These are phyloP conservation scores for Funneliformis mosseae DNA, from an alignment of 192 early-diverging fungal genomes.

Conservation along the genomic window DNA sequence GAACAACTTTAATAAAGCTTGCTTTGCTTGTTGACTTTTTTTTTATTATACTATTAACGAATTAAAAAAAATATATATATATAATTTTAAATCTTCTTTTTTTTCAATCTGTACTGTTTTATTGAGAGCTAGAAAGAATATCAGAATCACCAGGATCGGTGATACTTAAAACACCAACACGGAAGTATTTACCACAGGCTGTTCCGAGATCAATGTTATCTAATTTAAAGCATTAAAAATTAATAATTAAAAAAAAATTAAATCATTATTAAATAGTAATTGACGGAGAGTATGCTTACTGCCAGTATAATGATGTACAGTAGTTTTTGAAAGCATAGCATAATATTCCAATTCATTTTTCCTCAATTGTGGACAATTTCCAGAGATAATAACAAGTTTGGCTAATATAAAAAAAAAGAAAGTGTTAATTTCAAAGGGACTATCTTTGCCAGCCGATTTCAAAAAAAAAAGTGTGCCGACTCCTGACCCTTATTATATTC, in stretches of 20 bases:
- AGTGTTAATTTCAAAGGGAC: slow-evolving; percentile 34
- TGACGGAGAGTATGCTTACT: slow-evolving; percentile 60
- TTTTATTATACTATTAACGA: too few relatives aligned
- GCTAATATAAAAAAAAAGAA: slow-evolving; percentile 49
- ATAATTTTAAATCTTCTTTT: too few relatives aligned
- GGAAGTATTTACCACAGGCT: slow-evolving; percentile 99
- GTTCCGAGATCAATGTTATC: slow-evolving; percentile 99
- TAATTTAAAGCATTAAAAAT: slow-evolving; percentile 22
- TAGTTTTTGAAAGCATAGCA: slow-evolving; percentile 99
- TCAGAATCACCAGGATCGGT: slow-evolving; percentile 77
- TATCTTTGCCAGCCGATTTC: slow-evolving; percentile 32
- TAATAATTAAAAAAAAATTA: slow-evolving; percentile 29
- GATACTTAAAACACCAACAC: slow-evolving; percentile 89
- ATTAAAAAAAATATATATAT: too few relatives aligned
- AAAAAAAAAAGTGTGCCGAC: slow-evolving; percentile 33
- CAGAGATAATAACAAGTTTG: slow-evolving; percentile 99
- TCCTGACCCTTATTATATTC: slow-evolving; percentile 47
- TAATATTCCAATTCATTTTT: slow-evolving; percentile 99
- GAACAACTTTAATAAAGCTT: too few relatives aligned
- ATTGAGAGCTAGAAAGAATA: slow-evolving; percentile 39
- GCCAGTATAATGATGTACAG: slow-evolving; percentile 99
- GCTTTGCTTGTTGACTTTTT: too few relatives aligned
- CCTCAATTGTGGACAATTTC: slow-evolving; percentile 99
- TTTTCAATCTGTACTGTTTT: neutral
- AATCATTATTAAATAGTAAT: neutral